Evolutionary conservation across 768 basidiomycete genomes (phyloP).

Genomic region (Candolleomyces eurysporus): DNA sequence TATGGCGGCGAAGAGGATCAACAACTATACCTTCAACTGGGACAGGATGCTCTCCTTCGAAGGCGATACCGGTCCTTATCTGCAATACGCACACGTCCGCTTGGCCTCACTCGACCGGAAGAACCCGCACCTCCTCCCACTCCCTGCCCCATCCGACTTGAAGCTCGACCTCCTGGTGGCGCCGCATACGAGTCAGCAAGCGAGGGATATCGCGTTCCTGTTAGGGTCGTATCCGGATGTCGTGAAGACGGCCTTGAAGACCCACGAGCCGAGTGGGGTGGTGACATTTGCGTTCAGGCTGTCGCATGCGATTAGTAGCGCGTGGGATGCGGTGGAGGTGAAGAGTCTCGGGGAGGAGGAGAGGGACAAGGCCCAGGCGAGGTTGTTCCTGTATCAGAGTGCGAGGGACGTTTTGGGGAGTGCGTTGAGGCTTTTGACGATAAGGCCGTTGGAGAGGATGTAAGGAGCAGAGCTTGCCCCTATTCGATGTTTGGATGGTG

Average conservation of each 20-base stretch:
- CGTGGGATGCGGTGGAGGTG: constrained; percentile 90
- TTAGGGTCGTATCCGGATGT: constrained; percentile 92
- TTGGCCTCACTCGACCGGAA: constrained; percentile 85
- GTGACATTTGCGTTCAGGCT: constrained; percentile 89
- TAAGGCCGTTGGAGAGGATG: constrained; percentile 93
- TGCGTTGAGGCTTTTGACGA: constrained; percentile 84
- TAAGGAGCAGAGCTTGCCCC: constrained; percentile 28
- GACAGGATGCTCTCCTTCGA: constrained; percentile 92
- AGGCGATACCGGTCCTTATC: constrained; percentile 91
- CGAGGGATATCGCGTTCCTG: constrained; percentile 81
- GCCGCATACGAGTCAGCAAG: constrained; percentile 46
- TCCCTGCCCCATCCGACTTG: constrained; percentile 66
- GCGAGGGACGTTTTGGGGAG: constrained; percentile 88
- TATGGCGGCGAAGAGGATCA: constrained; percentile 91
- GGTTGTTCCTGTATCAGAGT: constrained; percentile 85
- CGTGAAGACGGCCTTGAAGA: constrained; percentile 80
- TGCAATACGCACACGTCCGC: constrained; percentile 94
- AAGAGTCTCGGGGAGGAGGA: constrained; percentile 70
- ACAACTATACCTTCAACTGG: constrained; percentile 96
- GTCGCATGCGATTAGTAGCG: constrained; percentile 84
- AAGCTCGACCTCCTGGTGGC: constrained; percentile 62
- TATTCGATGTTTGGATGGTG: too few relatives aligned
- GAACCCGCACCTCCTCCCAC: constrained; percentile 80
- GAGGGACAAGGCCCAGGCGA: constrained; percentile 71
- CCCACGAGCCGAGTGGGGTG: constrained; percentile 85